Evolutionary conservation across 495 filamentous ascomycete species (phyloP).

Genomic region (Podospora pseudopauciseta): DNA sequence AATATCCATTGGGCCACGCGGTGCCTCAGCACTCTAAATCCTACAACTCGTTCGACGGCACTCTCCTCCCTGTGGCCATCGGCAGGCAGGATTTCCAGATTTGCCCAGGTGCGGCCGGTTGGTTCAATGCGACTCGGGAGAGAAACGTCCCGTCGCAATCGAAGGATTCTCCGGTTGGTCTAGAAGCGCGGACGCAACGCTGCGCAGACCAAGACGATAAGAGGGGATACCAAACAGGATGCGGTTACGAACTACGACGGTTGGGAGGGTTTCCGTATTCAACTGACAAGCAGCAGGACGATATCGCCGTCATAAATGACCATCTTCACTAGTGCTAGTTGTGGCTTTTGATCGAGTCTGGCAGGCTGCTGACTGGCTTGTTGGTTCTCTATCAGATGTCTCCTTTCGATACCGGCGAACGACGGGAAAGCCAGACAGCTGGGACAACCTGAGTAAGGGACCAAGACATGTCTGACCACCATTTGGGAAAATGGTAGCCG

Average conservation of each 20-base stretch:
- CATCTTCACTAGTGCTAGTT: neutral
- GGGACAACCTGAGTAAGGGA: neutral
- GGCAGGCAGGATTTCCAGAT: constrained; percentile 3
- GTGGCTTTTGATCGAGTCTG: neutral
- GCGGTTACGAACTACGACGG: neutral
- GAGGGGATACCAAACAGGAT: neutral
- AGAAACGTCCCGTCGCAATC: neutral
- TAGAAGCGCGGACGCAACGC: constrained; percentile 3
- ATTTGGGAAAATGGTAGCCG: neutral
- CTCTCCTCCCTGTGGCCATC: neutral
- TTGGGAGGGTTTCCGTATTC: neutral
- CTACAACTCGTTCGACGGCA: constrained; percentile 5
- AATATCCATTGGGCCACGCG: constrained; percentile 13
- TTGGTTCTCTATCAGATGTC: neutral
- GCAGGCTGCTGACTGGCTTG: neutral
- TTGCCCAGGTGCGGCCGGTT: neutral
- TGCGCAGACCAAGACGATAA: neutral
- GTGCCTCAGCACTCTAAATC: constrained; percentile 34
- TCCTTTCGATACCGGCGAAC: neutral
- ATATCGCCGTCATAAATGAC: neutral
- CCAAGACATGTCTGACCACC: neutral
- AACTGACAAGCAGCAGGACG: neutral
- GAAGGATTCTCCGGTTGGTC: constrained; percentile 1
- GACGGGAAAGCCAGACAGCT: neutral
- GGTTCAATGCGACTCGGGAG: neutral